Percentiles rank a stretch among this genome's conserved stretches.
Evolutionary conservation across 129 eudicot genomes (phyloP).

Genomic region (Artemisia tridentata): DNA sequence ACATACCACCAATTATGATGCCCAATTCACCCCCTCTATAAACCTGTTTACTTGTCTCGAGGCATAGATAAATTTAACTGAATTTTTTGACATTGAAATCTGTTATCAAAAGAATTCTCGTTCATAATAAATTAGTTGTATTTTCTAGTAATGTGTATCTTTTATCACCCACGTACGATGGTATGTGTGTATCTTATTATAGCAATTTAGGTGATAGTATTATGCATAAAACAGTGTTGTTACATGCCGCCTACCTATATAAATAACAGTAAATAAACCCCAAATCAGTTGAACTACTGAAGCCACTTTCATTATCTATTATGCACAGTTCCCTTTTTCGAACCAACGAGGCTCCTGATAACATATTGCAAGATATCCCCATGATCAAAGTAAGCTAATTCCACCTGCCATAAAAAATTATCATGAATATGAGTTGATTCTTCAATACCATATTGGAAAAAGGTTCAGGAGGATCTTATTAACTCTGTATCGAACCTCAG

Average conservation of each 20-base stretch:
- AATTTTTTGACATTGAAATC: not conserved
- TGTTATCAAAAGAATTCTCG: not conserved
- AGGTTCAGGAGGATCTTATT: not conserved
- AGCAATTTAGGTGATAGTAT: no score
- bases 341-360: conserved; percentile 25
- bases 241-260: no score
- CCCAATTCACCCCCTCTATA: conserved; percentile 1
- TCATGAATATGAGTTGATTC: conserved; percentile 12
- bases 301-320: not conserved
- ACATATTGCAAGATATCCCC: conserved; percentile 38
- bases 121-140: not conserved
- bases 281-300: not conserved
- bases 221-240: no score
- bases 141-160: not conserved
- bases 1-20: conserved; percentile 23
- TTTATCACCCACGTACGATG: no score
- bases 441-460: not conserved
- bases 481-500: conserved; percentile 31
- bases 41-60: conserved; percentile 15
- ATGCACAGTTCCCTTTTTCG: not conserved
- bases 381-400: conserved; percentile 36
- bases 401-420: conserved; percentile 22
- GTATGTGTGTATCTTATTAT: no score
- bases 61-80: not conserved
- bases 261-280: no score